Evolutionary conservation across 768 basidiomycete genomes (phyloP).

Genomic region (Porpolomopsis calyptriformis): DNA sequence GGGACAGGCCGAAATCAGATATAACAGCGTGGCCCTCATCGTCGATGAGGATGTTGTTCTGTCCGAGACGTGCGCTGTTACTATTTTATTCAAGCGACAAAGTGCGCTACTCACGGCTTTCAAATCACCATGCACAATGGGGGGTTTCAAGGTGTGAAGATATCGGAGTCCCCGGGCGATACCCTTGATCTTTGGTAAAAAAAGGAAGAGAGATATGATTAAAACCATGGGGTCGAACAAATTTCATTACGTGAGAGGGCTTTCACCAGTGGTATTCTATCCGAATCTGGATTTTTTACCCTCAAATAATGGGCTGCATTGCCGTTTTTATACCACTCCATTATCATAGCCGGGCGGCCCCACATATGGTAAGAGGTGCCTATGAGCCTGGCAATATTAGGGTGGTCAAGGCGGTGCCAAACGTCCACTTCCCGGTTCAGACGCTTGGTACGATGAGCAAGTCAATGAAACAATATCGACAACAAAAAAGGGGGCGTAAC

Average conservation of each 20-base stretch:
- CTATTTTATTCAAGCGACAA: background rate
- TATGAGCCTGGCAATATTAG: constrained; percentile 31
- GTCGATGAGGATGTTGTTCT: constrained; percentile 31
- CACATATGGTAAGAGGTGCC: constrained; percentile 27
- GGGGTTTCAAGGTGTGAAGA: constrained; percentile 28
- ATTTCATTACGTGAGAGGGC: too few species aligned
- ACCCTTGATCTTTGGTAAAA: constrained; percentile 23
- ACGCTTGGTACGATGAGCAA: constrained; percentile 25
- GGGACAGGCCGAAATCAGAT: constrained; percentile 25
- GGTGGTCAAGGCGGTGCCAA: constrained; percentile 30
- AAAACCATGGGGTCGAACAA: too few species aligned
- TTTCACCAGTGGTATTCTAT: constrained; percentile 14
- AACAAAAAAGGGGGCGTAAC: background rate
- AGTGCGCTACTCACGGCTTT: constrained; percentile 25
- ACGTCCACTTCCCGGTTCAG: constrained; percentile 31
- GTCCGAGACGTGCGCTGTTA: background rate
- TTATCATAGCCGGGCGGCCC: constrained; percentile 28
- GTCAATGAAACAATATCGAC: background rate
- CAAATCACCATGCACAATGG: constrained; percentile 33
- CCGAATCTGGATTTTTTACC: constrained; percentile 7
- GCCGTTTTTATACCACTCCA: constrained; percentile 29
- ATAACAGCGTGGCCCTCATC: constrained; percentile 20
- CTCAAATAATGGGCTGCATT: constrained; percentile 16
- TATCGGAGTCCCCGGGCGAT: constrained; percentile 28
- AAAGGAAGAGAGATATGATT: background rate